These are phyloP conservation scores for Psilocybe subaeruginosa DNA, from an alignment of 768 basidiomycete species.

Conservation along the genomic window DNA sequence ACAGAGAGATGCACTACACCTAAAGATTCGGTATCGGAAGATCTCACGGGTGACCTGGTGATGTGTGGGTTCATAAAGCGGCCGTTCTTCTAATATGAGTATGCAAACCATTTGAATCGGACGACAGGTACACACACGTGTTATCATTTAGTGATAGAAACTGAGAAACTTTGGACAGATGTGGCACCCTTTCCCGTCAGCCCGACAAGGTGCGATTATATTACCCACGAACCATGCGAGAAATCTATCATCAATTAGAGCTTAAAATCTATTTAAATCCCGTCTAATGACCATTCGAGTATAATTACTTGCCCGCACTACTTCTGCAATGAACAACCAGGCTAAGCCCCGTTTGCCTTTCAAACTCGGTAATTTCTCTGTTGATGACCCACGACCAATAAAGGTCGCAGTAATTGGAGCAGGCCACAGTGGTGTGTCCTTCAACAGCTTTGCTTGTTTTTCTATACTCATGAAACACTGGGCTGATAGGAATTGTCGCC, in stretches of 20 bases:
- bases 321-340: neutral
- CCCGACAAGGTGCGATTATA: neutral
- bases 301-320: neutral
- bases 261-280: neutral
- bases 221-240: neutral
- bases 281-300: neutral
- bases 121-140: neutral
- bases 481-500: slow-evolving; percentile 48
- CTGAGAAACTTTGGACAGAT: neutral
- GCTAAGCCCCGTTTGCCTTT: slow-evolving; percentile 24
- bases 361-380: slow-evolving; percentile 40
- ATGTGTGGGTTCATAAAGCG: neutral
- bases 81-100: neutral
- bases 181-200: too few species aligned
- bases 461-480: neutral
- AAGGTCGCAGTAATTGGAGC: slow-evolving; percentile 61
- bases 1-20: too few species aligned
- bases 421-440: slow-evolving; percentile 53
- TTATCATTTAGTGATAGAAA: too few species aligned
- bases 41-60: too few species aligned
- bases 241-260: too few species aligned
- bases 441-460: neutral
- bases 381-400: slow-evolving; percentile 57
- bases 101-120: neutral
- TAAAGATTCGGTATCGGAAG: too few species aligned